Percentiles rank a stretch among this genome's conserved stretches.
Conservation (phyloP, 805 yeast genomes). For the Suhomyces kilbournensis region DNA sequence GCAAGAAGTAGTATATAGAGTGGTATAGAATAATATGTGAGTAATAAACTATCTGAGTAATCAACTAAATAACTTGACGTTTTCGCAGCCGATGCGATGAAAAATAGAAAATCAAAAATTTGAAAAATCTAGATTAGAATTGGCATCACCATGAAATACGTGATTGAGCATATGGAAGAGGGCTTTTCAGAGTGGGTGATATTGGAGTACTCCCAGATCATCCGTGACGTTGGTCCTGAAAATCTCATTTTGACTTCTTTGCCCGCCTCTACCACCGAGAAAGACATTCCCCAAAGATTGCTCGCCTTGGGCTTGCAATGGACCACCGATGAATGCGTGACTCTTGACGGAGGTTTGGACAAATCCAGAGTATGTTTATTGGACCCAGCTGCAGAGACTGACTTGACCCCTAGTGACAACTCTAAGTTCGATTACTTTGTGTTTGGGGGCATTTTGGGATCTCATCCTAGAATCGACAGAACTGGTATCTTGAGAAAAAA, state of each 20-base stretch:
- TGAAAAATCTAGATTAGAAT: not conserved
- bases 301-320: constrained; percentile 66
- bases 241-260: constrained; percentile 77
- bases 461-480: constrained; percentile 90
- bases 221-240: constrained; percentile 75
- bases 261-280: constrained; percentile 57
- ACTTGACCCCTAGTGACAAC: constrained; percentile 68
- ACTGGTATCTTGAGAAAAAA: constrained; percentile 81
- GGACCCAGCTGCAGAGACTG: constrained; percentile 82
- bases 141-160: constrained; percentile 63
- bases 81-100: not conserved
- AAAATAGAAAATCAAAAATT: not conserved
- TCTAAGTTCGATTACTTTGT: constrained; percentile 77
- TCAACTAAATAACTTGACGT: not conserved
- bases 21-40: not conserved
- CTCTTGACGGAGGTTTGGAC: constrained; percentile 45
- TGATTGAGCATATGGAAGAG: constrained; percentile 96
- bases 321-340: constrained; percentile 72
- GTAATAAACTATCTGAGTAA: not conserved
- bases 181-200: constrained; percentile 97
- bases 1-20: constrained; percentile 6
- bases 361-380: constrained; percentile 67
- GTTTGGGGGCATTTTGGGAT: constrained; percentile 95
- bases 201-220: constrained; percentile 79
- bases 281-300: constrained; percentile 62